Base-by-base conservation (phyloP, 805 yeast genomes). In the Teunomyces aglyptinius region DNA sequence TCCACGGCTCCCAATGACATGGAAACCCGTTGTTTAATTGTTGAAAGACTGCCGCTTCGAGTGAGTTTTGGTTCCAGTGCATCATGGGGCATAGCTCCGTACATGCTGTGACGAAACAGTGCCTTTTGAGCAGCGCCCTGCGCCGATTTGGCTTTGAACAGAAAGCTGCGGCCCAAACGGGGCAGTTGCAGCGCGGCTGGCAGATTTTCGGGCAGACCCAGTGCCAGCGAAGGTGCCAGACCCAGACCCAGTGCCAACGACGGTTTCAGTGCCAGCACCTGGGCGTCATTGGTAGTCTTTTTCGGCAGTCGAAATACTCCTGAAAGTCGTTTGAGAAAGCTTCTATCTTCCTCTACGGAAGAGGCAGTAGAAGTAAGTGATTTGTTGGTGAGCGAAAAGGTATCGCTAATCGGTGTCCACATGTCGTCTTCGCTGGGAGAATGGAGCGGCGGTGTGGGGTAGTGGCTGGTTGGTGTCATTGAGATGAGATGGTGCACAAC, bases 381-480 rank as follows among this genome's bases (percentile, higher is more conserved):
- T 4, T 36, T 35, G 44, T 28, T 38, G 40, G 28, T 35, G 43
- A 33, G 38, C 2, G 49, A 46, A 33, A 46, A 46, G 16, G 49
- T 46, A 35, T 38, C 49, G 28, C 43, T 38, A 4, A 38, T 32
- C 8, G 49, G 46, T 12, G 46, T 42, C 15, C 19, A 29, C n/a
- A 43, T 36, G n/a, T 47, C 49, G 16, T 47, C 49, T 13, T n/a
- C 31, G 12, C 36, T 15, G 11, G 34, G 33, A 4, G 47, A 18
- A 7, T 27, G 45, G 29, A 56, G 45, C 7, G 59, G 60, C 12
- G 57, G 57, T 5, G 60, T 56, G 8, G 46, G 49, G 41, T 52
- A 55, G 38, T 52, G 47, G 38, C 60, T 56, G 16, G 44, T 51
- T 24, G 58, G 55, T 42, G 57, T 47, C 19, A 34, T 29, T 34